Percentiles rank a stretch among this genome's conserved stretches.
phyloP scores from a whole-genome alignment of 2,329 filamentous ascomycete genomes.

The Botrytis byssoidea region DNA sequence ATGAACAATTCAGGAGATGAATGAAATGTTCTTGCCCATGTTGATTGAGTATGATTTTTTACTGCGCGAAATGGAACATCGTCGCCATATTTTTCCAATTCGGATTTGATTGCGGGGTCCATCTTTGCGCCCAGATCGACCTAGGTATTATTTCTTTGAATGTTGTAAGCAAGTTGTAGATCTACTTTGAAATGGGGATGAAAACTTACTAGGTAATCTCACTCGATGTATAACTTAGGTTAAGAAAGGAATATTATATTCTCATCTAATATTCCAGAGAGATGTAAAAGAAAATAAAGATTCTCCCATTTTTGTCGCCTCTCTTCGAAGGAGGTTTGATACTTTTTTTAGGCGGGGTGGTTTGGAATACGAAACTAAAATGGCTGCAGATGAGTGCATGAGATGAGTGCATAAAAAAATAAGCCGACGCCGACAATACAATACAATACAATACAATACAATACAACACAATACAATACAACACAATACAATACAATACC shows the following conservation, averaged over 20 bases:
- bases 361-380: neutral
- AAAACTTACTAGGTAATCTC: neutral
- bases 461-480: neutral
- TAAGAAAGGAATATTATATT: neutral
- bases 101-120: conserved; percentile 49
- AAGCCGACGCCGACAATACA: neutral
- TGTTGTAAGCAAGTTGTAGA: neutral
- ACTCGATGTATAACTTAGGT: neutral
- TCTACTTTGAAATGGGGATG: neutral
- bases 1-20: conserved; percentile 89
- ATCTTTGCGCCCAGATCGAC: conserved; percentile 26
- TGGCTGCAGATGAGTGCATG: neutral
- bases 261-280: too few species aligned
- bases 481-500: neutral
- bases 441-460: neutral
- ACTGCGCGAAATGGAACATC: conserved; percentile 74
- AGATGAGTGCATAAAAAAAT: neutral
- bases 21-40: conserved; percentile 92
- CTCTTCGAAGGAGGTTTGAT: neutral
- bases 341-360: conserved; percentile 7
- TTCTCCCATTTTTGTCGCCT: neutral
- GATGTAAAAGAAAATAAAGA: too few species aligned
- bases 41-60: conserved; percentile 74
- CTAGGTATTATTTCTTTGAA: neutral
- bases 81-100: conserved; percentile 58